These are phyloP conservation scores for Anethum foeniculum DNA, from an alignment of 140 eudicot species.

Conservation along the genomic window DNA sequence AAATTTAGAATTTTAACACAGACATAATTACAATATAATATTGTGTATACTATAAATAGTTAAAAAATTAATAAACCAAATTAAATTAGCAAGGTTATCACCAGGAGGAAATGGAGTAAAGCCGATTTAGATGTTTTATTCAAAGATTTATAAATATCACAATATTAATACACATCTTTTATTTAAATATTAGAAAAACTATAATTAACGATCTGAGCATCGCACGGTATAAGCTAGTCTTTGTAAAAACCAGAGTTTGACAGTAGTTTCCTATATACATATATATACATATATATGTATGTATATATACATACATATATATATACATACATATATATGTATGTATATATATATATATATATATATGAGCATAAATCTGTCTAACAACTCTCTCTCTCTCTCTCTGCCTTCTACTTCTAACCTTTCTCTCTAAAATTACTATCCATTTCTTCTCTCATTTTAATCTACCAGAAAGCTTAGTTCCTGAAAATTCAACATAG, in stretches of 20 bases:
- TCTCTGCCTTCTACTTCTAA: neutral
- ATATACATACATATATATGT: too few relatives aligned
- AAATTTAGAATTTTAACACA: neutral
- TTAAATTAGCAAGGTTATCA: neutral
- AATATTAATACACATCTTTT: neutral
- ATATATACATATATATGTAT: too few relatives aligned
- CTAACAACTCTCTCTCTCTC: too few relatives aligned
- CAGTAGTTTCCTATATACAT: too few relatives aligned
- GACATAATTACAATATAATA: neutral
- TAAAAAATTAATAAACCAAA: neutral
- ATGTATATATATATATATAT: too few relatives aligned
- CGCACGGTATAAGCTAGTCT: neutral
- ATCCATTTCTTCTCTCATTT: neutral
- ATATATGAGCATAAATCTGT: too few relatives aligned
- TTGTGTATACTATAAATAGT: neutral
- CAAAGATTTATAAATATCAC: neutral
- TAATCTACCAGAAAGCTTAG: neutral
- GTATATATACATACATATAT: too few relatives aligned
- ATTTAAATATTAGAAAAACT: too few relatives aligned
- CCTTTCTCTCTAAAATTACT: neutral
- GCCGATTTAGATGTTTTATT: neutral
- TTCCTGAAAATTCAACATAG: neutral
- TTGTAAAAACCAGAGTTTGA: too few relatives aligned
- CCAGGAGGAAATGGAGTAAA: neutral
- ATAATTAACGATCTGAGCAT: neutral